Conservation (phyloP, 306 rosid genomes). For the Elaeagnus macrophylla region DNA sequence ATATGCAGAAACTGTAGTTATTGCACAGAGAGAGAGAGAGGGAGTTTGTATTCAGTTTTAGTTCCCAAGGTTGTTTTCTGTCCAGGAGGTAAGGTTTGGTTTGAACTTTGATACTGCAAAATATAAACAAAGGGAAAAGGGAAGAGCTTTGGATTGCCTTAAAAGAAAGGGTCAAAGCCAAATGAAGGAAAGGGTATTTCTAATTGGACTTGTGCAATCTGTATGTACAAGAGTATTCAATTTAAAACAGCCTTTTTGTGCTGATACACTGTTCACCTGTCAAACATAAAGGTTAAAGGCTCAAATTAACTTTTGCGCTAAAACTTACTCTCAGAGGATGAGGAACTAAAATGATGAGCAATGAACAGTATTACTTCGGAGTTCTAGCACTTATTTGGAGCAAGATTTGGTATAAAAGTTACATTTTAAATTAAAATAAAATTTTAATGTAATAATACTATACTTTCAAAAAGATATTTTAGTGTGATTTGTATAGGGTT, state of each 20-base stretch:
- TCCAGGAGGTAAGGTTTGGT: constrained; percentile 19
- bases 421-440: too few relatives aligned
- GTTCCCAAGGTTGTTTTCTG: constrained; percentile 34
- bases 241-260: constrained; percentile 13
- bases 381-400: too few relatives aligned
- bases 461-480: too few relatives aligned
- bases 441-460: too few relatives aligned
- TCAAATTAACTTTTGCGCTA: too few relatives aligned
- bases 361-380: too few relatives aligned
- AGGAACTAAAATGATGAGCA: too few relatives aligned
- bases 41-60: constrained; percentile 21
- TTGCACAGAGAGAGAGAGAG: constrained; percentile 26
- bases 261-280: constrained; percentile 26
- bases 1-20: constrained; percentile 31
- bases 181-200: constrained; percentile 21
- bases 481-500: too few relatives aligned
- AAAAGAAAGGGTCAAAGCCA: constrained; percentile 13
- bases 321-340: too few relatives aligned
- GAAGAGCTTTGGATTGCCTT: constrained; percentile 24
- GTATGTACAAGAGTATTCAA: constrained; percentile 8
- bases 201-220: constrained; percentile 32
- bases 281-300: constrained; percentile 14
- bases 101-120: constrained; percentile 20
- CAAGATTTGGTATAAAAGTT: too few relatives aligned
- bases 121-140: constrained; percentile 2